Evolutionary conservation across 2,329 filamentous ascomycete species (phyloP).

Genomic region (Cladosporium colombiae): DNA sequence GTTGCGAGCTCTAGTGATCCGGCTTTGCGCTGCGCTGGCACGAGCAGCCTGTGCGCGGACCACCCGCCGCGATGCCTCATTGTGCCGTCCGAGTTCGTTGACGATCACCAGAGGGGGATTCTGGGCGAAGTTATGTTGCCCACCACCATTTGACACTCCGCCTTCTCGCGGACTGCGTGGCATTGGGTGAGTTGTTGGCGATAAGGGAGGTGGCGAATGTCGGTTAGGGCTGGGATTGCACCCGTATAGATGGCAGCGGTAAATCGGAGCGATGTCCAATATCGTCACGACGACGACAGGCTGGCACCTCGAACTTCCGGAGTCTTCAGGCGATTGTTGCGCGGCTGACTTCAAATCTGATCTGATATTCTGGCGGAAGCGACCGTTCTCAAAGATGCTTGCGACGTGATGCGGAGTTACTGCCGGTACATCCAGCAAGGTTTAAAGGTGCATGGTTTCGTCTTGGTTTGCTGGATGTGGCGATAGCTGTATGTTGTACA

Average conservation of each 20-base stretch:
- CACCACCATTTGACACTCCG: conserved; percentile 5
- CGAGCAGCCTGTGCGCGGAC: conserved; percentile 38
- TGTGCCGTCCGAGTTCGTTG: conserved; percentile 35
- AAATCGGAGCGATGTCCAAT: background rate
- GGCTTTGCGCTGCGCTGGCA: conserved; percentile 36
- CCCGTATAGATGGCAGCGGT: background rate
- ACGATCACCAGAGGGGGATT: conserved; percentile 37
- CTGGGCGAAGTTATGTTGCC: conserved; percentile 17
- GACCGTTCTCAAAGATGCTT: conserved; percentile 1
- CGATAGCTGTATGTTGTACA: conserved; percentile 12
- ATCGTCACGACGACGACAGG: background rate
- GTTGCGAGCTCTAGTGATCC: conserved; percentile 37
- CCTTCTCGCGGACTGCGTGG: conserved; percentile 9
- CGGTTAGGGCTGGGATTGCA: background rate
- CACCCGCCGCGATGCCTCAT: conserved; percentile 34
- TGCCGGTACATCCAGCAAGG: conserved; percentile 15
- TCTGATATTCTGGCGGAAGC: conserved; percentile 3
- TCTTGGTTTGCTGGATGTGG: conserved; percentile 3
- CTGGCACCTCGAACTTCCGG: background rate
- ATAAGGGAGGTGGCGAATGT: conserved; percentile 8
- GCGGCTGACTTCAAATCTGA: background rate
- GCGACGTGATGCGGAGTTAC: conserved; percentile 15
- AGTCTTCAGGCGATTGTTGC: conserved; percentile 1
- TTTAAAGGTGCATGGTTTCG: conserved; percentile 18
- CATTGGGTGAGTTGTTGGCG: background rate